A percentile compares a stretch with the other conserved stretches of the same genome.
phyloP scores from a whole-genome alignment of 257 asterid genomes.

The Marsdenia floribunda region DNA sequence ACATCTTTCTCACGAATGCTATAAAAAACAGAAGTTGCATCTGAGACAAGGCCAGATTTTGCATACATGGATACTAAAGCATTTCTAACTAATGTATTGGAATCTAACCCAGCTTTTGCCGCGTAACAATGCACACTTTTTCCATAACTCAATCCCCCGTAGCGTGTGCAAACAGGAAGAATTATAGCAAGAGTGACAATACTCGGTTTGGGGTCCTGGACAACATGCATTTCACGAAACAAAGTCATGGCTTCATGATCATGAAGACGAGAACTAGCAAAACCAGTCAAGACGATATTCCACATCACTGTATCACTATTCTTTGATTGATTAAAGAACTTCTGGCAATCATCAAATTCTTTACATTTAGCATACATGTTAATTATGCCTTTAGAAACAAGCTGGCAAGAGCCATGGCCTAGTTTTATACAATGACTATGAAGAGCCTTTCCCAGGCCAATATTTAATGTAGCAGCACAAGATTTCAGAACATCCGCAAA shows the following conservation, averaged over 20 bases:
- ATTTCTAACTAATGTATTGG: slow-evolving; percentile 69
- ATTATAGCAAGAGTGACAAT: slow-evolving; percentile 61
- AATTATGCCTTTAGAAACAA: slow-evolving; percentile 58
- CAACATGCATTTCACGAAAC: slow-evolving; percentile 41
- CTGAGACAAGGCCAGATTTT: slow-evolving; percentile 44
- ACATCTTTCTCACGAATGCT: slow-evolving; percentile 66
- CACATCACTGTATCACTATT: slow-evolving; percentile 56
- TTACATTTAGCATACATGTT: slow-evolving; percentile 82
- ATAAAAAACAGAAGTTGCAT: slow-evolving; percentile 51
- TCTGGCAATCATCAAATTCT: slow-evolving; percentile 50
- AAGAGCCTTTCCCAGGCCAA: slow-evolving; percentile 45
- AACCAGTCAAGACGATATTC: slow-evolving; percentile 75
- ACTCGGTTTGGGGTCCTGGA: slow-evolving; percentile 41
- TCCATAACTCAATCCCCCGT: slow-evolving; percentile 36
- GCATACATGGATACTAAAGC: slow-evolving; percentile 82
- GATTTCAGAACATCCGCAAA: slow-evolving; percentile 53
- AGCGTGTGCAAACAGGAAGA: slow-evolving; percentile 58
- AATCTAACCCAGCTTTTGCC: slow-evolving; percentile 55
- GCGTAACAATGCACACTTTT: slow-evolving; percentile 57
- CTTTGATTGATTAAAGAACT: slow-evolving; percentile 39
- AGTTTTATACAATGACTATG: slow-evolving; percentile 55
- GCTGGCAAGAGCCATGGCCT: slow-evolving; percentile 51
- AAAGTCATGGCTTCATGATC: slow-evolving; percentile 41
- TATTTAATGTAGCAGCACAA: slow-evolving; percentile 44
- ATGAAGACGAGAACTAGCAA: slow-evolving; percentile 44